Conservation (phyloP, 192 early-diverging fungal genomes). For the Gaertneriomyces sp. region DNA sequence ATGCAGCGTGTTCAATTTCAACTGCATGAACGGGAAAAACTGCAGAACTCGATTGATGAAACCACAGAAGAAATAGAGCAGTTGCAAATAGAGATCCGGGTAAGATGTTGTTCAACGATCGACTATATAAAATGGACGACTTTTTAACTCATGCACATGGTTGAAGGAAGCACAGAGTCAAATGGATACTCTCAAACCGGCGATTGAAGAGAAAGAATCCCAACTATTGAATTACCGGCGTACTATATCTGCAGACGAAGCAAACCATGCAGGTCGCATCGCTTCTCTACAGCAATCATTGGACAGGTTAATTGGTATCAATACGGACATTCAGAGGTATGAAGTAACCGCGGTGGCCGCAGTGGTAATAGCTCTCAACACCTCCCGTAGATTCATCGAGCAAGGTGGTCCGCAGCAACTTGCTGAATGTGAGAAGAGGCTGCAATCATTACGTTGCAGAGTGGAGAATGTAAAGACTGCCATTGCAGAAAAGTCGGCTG, state of each 20-base stretch:
- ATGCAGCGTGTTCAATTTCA: conserved; percentile 33
- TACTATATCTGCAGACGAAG: conserved; percentile 7
- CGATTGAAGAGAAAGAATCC: conserved; percentile 22
- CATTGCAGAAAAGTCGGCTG: conserved; percentile 25
- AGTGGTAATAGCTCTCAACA: background rate
- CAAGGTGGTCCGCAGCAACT: conserved; percentile 19
- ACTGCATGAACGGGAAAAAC: conserved; percentile 39
- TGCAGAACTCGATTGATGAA: conserved; percentile 37
- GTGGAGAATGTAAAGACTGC: conserved; percentile 39
- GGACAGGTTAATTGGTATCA: conserved; percentile 15
- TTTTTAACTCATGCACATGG: background rate
- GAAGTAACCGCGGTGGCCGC: conserved; percentile 1
- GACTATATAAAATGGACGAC: background rate
- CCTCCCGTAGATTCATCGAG: conserved; percentile 22
- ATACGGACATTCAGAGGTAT: conserved; percentile 35
- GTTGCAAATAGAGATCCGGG: conserved; percentile 27
- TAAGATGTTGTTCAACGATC: conserved; percentile 6
- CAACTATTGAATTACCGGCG: conserved; percentile 21
- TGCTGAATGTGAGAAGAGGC: conserved; percentile 9
- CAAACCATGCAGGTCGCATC: conserved; percentile 7
- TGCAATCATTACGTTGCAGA: conserved; percentile 21
- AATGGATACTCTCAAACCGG: conserved; percentile 12
- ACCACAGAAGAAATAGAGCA: conserved; percentile 43
- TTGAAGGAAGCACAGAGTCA: background rate
- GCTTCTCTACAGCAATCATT: conserved; percentile 15